Base-by-base conservation (phyloP, 768 basidiomycete species). In the Agaricus subrufescens region DNA sequence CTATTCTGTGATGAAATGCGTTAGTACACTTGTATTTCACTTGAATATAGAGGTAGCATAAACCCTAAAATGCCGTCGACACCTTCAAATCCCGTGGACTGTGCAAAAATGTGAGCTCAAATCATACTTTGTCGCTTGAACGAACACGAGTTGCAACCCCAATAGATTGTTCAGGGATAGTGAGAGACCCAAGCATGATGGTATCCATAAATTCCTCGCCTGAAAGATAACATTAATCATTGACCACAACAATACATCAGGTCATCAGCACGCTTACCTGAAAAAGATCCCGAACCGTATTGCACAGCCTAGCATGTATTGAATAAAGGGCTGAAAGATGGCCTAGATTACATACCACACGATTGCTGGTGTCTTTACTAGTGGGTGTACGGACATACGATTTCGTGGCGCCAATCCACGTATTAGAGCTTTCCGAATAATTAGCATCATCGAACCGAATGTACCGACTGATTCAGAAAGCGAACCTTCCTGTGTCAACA, bases 11-110 rank as follows among this genome's bases (percentile, higher is more conserved):
- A 19, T 5, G 23, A 15, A 30, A 31, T 10, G 2, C 3, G n/a
- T 42, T 15, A 15, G 40, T 5, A 19, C n/a, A 25, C 1, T 19
- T 19, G 19, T 23, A 63, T 3, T 60, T 31, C 27, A n/a, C 25
- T 27, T 14, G 0, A 31, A 26, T 29, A 38, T 38, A 25, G 50
- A 31, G 9, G 47, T 34, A 14, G 54, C 29, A 60, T 73, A 37
- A 66, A 85, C 83, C 86, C 85, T 25, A 87, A 59, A 59, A 88
- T 86, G 8, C 86, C 86, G 61, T 87, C 86, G 25, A 81, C 73
- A 39, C 76, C 79, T 0, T 57, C 31, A 62, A 81, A 79, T 4
- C 79, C 85, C 1, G 50, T 25, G 1, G 80, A 73, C 69, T 67
- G 26, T 8, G 37, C 43, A 54, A 2, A 19, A 15, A 31, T 38